Conservation (phyloP, 768 basidiomycete genomes). For the Dioszegia crocea region DNA sequence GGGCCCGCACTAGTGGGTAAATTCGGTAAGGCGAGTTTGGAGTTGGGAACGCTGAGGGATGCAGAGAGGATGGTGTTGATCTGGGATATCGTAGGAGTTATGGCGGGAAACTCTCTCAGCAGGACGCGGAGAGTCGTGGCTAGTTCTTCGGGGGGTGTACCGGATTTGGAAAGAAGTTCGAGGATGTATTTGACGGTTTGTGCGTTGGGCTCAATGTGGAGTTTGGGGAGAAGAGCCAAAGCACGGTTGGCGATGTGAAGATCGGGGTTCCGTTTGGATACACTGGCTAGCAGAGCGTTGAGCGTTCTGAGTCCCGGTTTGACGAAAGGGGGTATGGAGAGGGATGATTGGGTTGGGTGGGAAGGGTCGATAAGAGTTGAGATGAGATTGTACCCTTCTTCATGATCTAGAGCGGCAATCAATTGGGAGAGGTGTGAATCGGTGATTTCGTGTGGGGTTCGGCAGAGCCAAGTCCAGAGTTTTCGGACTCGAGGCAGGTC, state of each 20-base stretch:
- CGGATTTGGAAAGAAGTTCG: constrained; percentile 5
- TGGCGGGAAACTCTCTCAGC: neutral
- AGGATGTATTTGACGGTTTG: constrained; percentile 20
- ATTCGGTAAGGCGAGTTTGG: neutral
- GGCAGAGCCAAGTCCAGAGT: neutral
- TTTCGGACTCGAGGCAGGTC: neutral
- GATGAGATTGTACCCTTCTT: neutral
- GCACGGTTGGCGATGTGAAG: neutral
- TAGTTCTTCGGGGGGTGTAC: constrained; percentile 11
- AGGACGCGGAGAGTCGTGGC: constrained; percentile 13
- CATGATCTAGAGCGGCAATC: neutral
- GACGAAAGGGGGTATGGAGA: neutral
- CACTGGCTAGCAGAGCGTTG: constrained; percentile 6
- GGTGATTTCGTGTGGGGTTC: neutral
- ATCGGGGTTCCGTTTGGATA: neutral
- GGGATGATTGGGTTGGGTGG: neutral
- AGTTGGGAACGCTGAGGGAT: neutral
- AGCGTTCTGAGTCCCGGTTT: constrained; percentile 6
- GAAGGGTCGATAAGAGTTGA: neutral
- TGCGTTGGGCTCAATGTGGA: constrained; percentile 12
- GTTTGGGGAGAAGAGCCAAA: neutral
- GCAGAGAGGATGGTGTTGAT: constrained; percentile 18
- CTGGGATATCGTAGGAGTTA: constrained; percentile 12
- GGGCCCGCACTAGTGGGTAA: neutral
- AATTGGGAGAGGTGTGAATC: neutral